Conservation (phyloP, 108 stramenopile species). For the Pseudonitzschia multiseries region DNA sequence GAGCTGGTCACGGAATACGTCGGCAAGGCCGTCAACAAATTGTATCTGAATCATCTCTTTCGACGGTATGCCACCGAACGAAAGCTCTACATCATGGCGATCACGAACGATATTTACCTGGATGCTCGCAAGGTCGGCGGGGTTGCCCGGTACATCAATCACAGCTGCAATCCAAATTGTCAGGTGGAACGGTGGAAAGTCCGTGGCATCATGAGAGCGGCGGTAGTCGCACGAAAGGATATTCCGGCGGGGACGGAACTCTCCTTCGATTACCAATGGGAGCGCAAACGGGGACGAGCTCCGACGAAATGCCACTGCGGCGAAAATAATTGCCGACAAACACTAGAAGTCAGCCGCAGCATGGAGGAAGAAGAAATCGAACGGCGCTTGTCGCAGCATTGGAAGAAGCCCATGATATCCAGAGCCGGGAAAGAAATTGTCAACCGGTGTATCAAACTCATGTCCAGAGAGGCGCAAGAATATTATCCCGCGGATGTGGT, state of each 20-base stretch:
- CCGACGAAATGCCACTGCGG: constrained; percentile 95
- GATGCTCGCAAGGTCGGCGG: constrained; percentile 93
- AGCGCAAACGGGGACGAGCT: constrained; percentile 85
- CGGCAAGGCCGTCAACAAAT: constrained; percentile 73
- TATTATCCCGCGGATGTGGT: constrained; percentile 79
- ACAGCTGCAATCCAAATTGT: constrained; percentile 96
- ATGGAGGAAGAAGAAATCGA: constrained; percentile 65
- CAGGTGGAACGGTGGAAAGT: constrained; percentile 92
- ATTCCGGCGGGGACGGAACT: constrained; percentile 92
- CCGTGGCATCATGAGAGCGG: constrained; percentile 74
- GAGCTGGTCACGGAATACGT: constrained; percentile 84
- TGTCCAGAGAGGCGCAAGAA: constrained; percentile 62
- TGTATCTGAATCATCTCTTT: constrained; percentile 61
- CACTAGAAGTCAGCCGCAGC: constrained; percentile 79
- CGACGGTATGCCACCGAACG: constrained; percentile 69
- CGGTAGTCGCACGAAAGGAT: constrained; percentile 80
- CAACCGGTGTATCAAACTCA: constrained; percentile 73
- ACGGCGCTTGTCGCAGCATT: constrained; percentile 53
- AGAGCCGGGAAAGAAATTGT: constrained; percentile 66
- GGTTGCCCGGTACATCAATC: constrained; percentile 97
- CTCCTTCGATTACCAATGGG: constrained; percentile 97
- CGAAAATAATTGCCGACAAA: constrained; percentile 83
- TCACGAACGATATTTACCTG: constrained; percentile 85
- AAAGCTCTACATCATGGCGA: constrained; percentile 94
- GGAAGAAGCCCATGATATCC: constrained; percentile 49